A percentile compares a stretch with the other conserved stretches of the same genome.
Evolutionary conservation across 2,329 filamentous ascomycete species (phyloP).

Genomic region (Colletotrichum costaricense): DNA sequence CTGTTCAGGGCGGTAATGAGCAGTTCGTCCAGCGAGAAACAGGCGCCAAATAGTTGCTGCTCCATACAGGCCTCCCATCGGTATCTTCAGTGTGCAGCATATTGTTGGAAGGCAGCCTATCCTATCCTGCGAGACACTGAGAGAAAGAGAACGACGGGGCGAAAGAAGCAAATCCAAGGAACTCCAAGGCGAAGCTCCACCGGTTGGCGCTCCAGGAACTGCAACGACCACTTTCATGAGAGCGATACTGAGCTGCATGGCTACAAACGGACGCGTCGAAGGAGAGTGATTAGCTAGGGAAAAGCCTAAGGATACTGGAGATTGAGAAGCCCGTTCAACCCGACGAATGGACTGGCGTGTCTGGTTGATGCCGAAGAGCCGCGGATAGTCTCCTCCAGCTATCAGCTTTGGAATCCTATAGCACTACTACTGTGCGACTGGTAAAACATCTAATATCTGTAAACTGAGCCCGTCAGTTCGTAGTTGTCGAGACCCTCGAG

Average conservation of each 20-base stretch:
- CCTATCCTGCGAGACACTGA: conserved; percentile 19
- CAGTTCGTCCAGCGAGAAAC: conserved; percentile 17
- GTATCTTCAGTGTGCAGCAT: background rate
- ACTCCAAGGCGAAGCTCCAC: background rate
- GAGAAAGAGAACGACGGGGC: conserved; percentile 22
- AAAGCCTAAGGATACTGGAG: background rate
- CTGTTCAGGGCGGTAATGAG: background rate
- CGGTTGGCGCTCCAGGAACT: background rate
- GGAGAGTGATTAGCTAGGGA: background rate
- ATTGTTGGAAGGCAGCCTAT: background rate
- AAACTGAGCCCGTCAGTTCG: too few species aligned
- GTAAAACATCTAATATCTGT: too few species aligned
- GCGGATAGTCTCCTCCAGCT: too few species aligned
- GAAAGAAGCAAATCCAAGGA: background rate
- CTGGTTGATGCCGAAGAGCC: too few species aligned
- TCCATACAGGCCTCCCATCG: background rate
- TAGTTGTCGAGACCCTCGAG: too few species aligned
- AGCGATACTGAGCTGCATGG: background rate
- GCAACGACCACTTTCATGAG: background rate
- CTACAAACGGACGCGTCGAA: background rate
- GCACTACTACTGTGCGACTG: too few species aligned
- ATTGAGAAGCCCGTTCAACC: background rate
- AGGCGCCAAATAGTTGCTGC: conserved; percentile 1
- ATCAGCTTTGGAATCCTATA: too few species aligned
- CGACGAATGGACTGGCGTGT: background rate